Base-by-base conservation (phyloP, 1,284 basidiomycete genomes). In the Pholiota adiposa region DNA sequence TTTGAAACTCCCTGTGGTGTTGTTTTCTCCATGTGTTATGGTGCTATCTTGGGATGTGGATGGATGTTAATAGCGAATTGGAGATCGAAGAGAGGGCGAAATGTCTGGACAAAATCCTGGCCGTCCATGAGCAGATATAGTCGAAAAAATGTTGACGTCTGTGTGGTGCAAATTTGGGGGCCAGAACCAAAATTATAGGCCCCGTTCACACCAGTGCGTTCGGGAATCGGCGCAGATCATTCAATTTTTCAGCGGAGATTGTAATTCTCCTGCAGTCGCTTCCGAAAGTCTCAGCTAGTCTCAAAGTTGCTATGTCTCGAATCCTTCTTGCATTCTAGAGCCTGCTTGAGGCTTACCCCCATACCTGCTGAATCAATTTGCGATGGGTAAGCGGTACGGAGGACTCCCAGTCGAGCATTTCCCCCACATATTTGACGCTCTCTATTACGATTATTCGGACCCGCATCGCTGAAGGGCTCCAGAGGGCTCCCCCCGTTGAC, bases 101-200 rank as follows among this genome's bases (percentile, higher is more conserved):
- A 56, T 25, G 34, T 14, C 12, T n/a, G 54, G 29, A 50, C 23
- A 40, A 56, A 18, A 31, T 21, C 54, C 54, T 23, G 29, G 34
- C 34, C 11, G 33, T 16, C 44, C 54, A 56, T 46, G 54, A 46
- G 54, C 46, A 56, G 27, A 34, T 25, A 23, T 21, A 56, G 44
- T 5, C 29, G 29, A 56, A 21, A 31, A n/a, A n/a, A 27, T 21
- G 27, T 54, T 43, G 53, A 56, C 54, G 19, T 34, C 29, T 50
- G 48, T 46, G 41, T 56, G 54, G 54, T 56, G 50, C 54, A 56
- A 56, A 49, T 48, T 56, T 46, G 50, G n/a, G 53, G 53, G 51
- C 34, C 54, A 38, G 33, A 19, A 23, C 29, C 31, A 14, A 36
- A 56, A 50, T 36, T 50, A 56, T 50, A 56, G 54, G 18, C 41